A percentile compares a stretch with the other conserved stretches of the same genome.
Evolutionary conservation across 176 grass and related monocot genomes (phyloP).

Genomic region (Bromus sterilis): DNA sequence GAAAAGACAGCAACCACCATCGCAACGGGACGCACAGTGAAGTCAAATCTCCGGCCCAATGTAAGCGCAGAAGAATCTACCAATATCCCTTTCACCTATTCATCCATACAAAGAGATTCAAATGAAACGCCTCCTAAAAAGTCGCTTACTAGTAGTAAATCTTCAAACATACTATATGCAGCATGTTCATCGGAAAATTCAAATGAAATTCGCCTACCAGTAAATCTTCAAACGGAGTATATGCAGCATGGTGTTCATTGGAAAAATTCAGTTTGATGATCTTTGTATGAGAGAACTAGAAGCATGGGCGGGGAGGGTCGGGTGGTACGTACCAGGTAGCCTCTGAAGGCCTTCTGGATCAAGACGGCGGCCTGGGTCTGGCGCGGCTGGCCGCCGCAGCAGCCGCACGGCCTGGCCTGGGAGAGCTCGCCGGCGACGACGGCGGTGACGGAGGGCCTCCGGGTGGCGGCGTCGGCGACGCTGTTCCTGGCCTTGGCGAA

Average conservation of each 20-base stretch:
- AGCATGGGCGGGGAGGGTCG: neutral
- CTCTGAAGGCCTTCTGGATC: constrained; percentile 81
- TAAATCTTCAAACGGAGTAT: neutral
- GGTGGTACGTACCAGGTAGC: constrained; percentile 79
- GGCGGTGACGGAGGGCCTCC: constrained; percentile 23
- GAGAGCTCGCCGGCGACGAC: constrained; percentile 38
- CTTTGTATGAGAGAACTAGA: neutral
- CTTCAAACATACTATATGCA: neutral
- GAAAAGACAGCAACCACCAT: neutral
- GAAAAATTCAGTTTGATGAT: neutral
- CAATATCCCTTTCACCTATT: neutral
- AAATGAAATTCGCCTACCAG: neutral
- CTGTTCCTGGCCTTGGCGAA: constrained; percentile 63
- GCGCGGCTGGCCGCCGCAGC: constrained; percentile 16
- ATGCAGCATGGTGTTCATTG: neutral
- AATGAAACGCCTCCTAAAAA: too few relatives aligned
- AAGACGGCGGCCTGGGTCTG: constrained; percentile 38
- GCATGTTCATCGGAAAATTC: neutral
- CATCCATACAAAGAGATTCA: neutral
- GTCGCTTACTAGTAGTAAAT: neutral
- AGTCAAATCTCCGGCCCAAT: constrained; percentile 35
- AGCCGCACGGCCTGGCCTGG: constrained; percentile 20
- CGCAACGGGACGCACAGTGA: neutral
- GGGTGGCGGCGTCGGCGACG: constrained; percentile 9
- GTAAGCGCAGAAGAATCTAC: constrained; percentile 19